Conservation (phyloP, 805 yeast species). For the Candida tammaniensis region DNA sequence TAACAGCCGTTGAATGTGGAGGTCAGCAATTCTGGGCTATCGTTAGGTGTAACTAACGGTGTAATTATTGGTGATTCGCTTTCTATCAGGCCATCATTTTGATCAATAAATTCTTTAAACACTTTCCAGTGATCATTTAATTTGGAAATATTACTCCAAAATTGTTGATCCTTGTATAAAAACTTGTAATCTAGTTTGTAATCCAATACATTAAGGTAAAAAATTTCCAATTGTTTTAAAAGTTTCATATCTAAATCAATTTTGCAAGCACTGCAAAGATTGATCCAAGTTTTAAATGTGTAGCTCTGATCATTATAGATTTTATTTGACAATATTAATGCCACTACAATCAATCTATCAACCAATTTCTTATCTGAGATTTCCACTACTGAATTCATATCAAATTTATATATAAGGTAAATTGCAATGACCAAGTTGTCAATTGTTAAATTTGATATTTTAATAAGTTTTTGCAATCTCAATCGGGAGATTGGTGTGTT, state of each 20-base stretch:
- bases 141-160: slow-evolving; percentile 19
- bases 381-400: slow-evolving; percentile 6
- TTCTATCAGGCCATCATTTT: no score
- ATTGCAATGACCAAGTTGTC: slow-evolving; percentile 12
- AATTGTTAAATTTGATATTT: slow-evolving; percentile 10
- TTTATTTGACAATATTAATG: slow-evolving; percentile 37
- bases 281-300: slow-evolving; percentile 50
- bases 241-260: slow-evolving; percentile 20
- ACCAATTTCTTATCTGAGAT: slow-evolving; percentile 12
- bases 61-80: slow-evolving; percentile 5
- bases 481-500: slow-evolving; percentile 1
- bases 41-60: slow-evolving; percentile 8
- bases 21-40: slow-evolving; percentile 1
- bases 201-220: slow-evolving; percentile 24
- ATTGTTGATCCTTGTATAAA: slow-evolving; percentile 17
- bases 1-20: neutral
- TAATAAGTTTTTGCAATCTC: slow-evolving; percentile 9
- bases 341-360: slow-evolving; percentile 21
- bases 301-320: slow-evolving; percentile 49
- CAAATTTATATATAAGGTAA: slow-evolving; percentile 10
- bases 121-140: slow-evolving; percentile 4
- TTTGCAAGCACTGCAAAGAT: slow-evolving; percentile 17
- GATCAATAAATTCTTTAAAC: slow-evolving; percentile 6
- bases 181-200: slow-evolving; percentile 25
- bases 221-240: slow-evolving; percentile 26